Base-by-base conservation (phyloP, 176 grass and related monocot genomes). In the Saccharum spontaneum region DNA sequence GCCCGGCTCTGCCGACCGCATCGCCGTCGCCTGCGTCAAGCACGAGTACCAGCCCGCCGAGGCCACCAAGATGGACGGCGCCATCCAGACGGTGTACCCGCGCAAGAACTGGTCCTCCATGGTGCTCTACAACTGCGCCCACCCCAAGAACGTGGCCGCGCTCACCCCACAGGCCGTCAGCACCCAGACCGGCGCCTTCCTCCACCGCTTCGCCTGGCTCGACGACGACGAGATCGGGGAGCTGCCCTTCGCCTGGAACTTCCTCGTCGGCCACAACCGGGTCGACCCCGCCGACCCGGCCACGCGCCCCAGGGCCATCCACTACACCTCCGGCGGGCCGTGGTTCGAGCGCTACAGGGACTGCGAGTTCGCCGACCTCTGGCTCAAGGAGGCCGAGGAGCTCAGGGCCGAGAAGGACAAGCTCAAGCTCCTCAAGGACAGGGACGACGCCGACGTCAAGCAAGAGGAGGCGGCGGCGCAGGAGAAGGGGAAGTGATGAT, bases 21-120 rank as follows among this genome's bases (percentile, higher is more conserved):
- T 87, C 28, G 79, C 85, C 40, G 77, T 55, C 49, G 88, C 24
- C 49, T 98, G 91, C 70, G 96, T 98, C 69, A 76, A 98, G 76
- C 93, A 95, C 77, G 91, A 90, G n/a, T 98, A 95, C 81, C 36
- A 81, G 50, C 96, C 93, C 13, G 81, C 28, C 69, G 93, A 95
- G 88, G 38, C 93, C 16, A 94, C 89, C 86, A 98, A 98, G 86
- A 98, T 95, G 96, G 96, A 98, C 80, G 93, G 89, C 76, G 93
- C 83, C 64, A 82, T 94, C 66, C 96, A 98, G 91, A 94, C 89
- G 14, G 44, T 41, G 44, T 98, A 95, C 87, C 96, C 87, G 69
- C 91, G 96, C 68, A 98, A 98, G 93, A 98, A 95, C 87, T 98
- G 96, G 96, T 98, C 96, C 15, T 95, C 93, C 52, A 93, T 98